Evolutionary conservation across 2,329 filamentous ascomycete genomes (phyloP).

Genomic region (Cercospora nicotianae): DNA sequence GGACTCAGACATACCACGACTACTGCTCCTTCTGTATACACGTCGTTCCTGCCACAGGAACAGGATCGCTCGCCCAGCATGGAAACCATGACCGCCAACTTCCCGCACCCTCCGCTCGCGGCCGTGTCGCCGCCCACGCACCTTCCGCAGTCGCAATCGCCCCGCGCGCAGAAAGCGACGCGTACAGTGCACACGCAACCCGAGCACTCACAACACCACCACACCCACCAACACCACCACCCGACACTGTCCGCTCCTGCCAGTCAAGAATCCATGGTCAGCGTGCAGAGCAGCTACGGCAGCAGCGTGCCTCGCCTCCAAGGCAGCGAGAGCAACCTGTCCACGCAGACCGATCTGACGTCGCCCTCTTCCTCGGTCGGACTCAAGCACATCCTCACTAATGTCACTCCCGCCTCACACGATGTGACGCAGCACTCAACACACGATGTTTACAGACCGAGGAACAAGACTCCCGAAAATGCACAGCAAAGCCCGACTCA

Average conservation of each 20-base stretch:
- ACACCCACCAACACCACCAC: background rate
- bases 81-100: conserved; percentile 27
- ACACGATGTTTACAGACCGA: conserved; percentile 12
- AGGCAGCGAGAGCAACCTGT: conserved; percentile 32
- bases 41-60: background rate
- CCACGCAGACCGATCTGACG: conserved; percentile 35
- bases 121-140: conserved; percentile 14
- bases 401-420: background rate
- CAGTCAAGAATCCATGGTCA: conserved; percentile 36
- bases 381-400: conserved; percentile 4
- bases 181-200: conserved; percentile 26
- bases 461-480: conserved; percentile 23
- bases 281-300: conserved; percentile 30
- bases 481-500: conserved; percentile 22
- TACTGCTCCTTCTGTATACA: background rate
- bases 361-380: conserved; percentile 30
- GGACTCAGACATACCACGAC: background rate
- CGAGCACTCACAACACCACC: conserved; percentile 15
- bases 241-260: conserved; percentile 33
- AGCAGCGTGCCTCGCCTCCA: conserved; percentile 24
- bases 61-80: conserved; percentile 11
- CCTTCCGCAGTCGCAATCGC: conserved; percentile 12
- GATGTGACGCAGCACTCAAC: conserved; percentile 7
- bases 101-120: conserved; percentile 15
- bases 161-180: conserved; percentile 24